Base-by-base conservation (phyloP, 148 eudicot genomes). In the Tetragonia tetragonoides region DNA sequence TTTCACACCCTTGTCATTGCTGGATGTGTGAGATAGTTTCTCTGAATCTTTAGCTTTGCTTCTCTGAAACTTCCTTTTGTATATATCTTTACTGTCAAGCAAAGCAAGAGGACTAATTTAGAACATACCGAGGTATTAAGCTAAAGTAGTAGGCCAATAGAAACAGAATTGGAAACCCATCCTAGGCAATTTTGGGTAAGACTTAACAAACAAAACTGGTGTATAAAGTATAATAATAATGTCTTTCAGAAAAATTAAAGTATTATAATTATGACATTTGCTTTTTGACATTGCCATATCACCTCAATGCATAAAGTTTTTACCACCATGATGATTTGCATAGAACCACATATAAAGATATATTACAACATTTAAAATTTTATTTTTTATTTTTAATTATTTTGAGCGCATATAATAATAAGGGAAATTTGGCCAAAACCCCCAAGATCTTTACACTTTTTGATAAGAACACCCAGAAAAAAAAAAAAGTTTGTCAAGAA, bases 41-140 rank as follows among this genome's bases (percentile, higher is more conserved):
- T 83, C 91, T 46, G 65, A 53, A 39, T 88, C 90, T 73, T 90
- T 83, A 12, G 75, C 77, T 78, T 81, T 89, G 77, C 75, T 89
- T 83, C 84, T 87, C 24, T 87, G 84, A 41, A 81, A 72, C 68
- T 87, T 93, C 68, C 90, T 87, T 74, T 88, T 93, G 85, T 85
- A 86, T 12, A 77, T 83, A 9, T 93, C 97, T 74, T 90, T 92
- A 60, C 97, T 93, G 77, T 73, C 65, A 84, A 68, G 44, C 75
- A 73, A 75, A 63, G 70, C 15, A 42, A 59, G n/a, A 15, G 49
- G 37, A n/a, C 28, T 34, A 23, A n/a, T 61, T 51, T 40, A 68
- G 7, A 20, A 78, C 12, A 75, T 24, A 54, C 16, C 12, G n/a
- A 72, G 34, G 7, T 37, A 59, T 5, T 12, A 23, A 34, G 17